phyloP scores from a whole-genome alignment of 2,329 filamentous ascomycete species.

The Fragosphaeria purpurea region DNA sequence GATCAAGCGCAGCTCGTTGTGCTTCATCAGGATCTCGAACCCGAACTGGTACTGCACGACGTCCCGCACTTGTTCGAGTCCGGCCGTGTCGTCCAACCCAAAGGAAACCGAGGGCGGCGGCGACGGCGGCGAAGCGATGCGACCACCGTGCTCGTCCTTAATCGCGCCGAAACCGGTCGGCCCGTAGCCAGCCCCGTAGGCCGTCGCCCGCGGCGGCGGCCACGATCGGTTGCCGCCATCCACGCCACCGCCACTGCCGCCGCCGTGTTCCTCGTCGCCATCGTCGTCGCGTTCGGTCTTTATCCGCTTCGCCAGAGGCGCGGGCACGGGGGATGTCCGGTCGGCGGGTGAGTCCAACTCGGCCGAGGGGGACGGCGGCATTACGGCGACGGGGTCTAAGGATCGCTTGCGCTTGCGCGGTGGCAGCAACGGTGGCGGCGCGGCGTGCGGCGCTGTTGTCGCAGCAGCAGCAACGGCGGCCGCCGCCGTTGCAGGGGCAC shows the following conservation, averaged over 20 bases:
- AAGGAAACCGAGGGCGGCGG: constrained; percentile 9
- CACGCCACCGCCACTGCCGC: too few species aligned
- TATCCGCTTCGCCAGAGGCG: constrained; percentile 13
- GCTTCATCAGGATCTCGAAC: constrained; percentile 85
- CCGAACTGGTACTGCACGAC: constrained; percentile 79
- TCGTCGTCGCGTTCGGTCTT: constrained; percentile 24
- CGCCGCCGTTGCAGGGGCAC: background rate
- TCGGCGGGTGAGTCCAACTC: constrained; percentile 1
- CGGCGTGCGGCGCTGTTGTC: background rate
- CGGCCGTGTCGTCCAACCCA: constrained; percentile 13
- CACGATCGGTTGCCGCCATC: background rate
- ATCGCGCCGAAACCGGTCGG: too few species aligned
- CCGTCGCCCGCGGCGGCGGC: constrained; percentile 3
- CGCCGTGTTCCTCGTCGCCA: background rate
- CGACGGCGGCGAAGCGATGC: constrained; percentile 9
- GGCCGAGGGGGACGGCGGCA: constrained; percentile 8
- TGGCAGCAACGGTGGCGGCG: background rate
- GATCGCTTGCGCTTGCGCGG: constrained; percentile 13
- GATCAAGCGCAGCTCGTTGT: constrained; percentile 86
- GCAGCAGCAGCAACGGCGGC: constrained; percentile 3
- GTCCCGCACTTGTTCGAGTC: constrained; percentile 51
- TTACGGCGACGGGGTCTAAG: background rate
- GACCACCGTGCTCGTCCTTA: background rate
- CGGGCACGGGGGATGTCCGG: background rate
- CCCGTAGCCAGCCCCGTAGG: background rate